Percentiles rank a stretch among this genome's conserved stretches.
Conservation (phyloP, 73 alveolate species). For the Loxodes magnus region DNA sequence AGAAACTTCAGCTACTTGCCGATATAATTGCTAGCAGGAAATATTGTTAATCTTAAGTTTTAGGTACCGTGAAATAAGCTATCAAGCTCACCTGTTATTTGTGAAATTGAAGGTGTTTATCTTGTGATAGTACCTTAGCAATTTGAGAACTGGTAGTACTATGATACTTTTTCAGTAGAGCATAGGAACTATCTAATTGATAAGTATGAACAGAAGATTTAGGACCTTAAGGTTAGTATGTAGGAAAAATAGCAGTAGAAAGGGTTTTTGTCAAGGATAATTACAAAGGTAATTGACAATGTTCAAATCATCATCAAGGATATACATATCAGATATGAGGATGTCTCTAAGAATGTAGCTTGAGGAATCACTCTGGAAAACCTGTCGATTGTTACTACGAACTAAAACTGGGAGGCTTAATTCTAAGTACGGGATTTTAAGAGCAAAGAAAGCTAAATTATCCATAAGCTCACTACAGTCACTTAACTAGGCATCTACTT, state of each 20-base stretch:
- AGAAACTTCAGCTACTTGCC: too few species aligned
- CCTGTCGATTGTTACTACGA: too few species aligned
- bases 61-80: slow-evolving; percentile 87
- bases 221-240: slow-evolving; percentile 19
- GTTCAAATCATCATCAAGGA: slow-evolving; percentile 73
- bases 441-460: too few species aligned
- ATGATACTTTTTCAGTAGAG: slow-evolving; percentile 27
- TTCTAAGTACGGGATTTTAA: too few species aligned
- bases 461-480: too few species aligned
- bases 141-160: slow-evolving; percentile 44
- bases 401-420: too few species aligned
- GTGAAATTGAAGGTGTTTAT: slow-evolving; percentile 63
- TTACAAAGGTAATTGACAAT: slow-evolving; percentile 83
- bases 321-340: slow-evolving; percentile 85
- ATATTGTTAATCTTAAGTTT: slow-evolving; percentile 61
- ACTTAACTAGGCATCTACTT: too few species aligned
- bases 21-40: too few species aligned
- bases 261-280: slow-evolving; percentile 71
- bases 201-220: slow-evolving; percentile 19
- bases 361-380: slow-evolving; percentile 78
- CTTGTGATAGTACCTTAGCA: slow-evolving; percentile 58
- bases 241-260: slow-evolving; percentile 40
- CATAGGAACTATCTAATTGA: slow-evolving; percentile 37
- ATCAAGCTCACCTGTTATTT: slow-evolving; percentile 84
- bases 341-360: slow-evolving; percentile 41